Evolutionary conservation across 768 basidiomycete genomes (phyloP), one percentile per base, ranked within the genome.

Genomic region (Brasilioporus rufonigricans): DNA sequence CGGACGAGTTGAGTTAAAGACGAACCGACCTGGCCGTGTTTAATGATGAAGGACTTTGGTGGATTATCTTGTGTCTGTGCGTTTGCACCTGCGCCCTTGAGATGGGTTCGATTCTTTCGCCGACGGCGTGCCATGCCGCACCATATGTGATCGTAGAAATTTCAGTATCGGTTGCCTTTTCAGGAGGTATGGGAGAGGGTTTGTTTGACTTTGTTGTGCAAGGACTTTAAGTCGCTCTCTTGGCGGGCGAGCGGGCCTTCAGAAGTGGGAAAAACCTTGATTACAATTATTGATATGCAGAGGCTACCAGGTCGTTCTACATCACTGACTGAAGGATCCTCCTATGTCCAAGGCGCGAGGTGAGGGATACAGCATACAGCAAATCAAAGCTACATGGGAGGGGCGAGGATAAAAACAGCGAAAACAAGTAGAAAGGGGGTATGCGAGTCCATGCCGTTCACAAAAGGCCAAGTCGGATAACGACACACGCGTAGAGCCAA

Each of bases 21-120:
- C 46, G 81, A 77, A 19, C 97, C 96, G 29, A 98, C 94, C 53
- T 87, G 85, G 38, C 97, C 97, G 74, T 95, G 92, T 71, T 95
- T 96, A 68, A 99, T 91, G 55, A 99, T 90, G 66, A 99, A 98
- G 0, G 93, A 94, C 74, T 91, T 96, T 5, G 96, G 96, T 0
- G 73, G 73, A 55, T 71, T 74, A 3, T 73, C 71, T 23, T 68
- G 61, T 2, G 72, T 66, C 26, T 68, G 65, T 12, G 71, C 56
- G 13, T 70, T 67, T 13, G 76, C 69, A 2, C 71, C 69, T 39
- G 74, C 72, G 13, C 79, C 82, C 63, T 91, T 92, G 68, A 89
- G 75, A 74, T 93, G 91, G 1, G 91, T 93, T 60, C 89, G 80
- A 67, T 84, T 85, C 70, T 93, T 93, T 59, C 88, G 82, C 77